Conservation (phyloP, 371 early-diverging fungal species). For the Gilbertella persicaria region DNA sequence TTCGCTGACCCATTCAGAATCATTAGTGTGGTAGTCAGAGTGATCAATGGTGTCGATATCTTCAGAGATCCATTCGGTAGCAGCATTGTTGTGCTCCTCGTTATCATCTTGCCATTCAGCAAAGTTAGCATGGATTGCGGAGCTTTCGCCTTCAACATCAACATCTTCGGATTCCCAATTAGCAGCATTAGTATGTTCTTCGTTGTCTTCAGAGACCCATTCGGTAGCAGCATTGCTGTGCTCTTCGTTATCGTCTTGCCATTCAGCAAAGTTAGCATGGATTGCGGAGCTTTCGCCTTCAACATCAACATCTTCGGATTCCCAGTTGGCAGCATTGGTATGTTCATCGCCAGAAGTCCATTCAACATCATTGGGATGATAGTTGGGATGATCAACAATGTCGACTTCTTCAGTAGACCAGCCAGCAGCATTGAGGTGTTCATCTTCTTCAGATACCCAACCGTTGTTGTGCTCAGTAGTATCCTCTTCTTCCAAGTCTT, state of each 20-base stretch:
- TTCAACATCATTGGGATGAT: slow-evolving; percentile 14
- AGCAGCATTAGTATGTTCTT: slow-evolving; percentile 8
- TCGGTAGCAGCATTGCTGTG: slow-evolving; percentile 8
- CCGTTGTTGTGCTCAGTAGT: not conserved
- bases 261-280: slow-evolving; percentile 11
- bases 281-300: not conserved
- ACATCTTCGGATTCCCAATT: slow-evolving; percentile 32
- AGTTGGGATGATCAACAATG: not conserved
- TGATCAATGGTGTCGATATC: not conserved
- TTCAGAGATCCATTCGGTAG: slow-evolving; percentile 15
- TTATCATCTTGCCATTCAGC: not conserved
- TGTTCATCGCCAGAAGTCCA: slow-evolving; percentile 15
- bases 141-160: not conserved
- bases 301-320: slow-evolving; percentile 13
- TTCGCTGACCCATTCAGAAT: slow-evolving; percentile 15
- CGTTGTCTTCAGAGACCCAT: too few species aligned
- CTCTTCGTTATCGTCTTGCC: slow-evolving; percentile 14
- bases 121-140: not conserved
- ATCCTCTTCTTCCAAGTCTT: slow-evolving; percentile 9
- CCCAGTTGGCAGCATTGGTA: slow-evolving; percentile 10
- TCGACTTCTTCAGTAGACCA: not conserved
- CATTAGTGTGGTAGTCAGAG: slow-evolving; percentile 4
- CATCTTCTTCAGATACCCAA: slow-evolving; percentile 3
- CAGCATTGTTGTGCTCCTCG: slow-evolving; percentile 5
- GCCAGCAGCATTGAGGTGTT: slow-evolving; percentile 1